Evolutionary conservation across 345 rosid genomes (phyloP), one percentile per base, ranked within the genome.

Genomic region (Gossypioides kirkii): DNA sequence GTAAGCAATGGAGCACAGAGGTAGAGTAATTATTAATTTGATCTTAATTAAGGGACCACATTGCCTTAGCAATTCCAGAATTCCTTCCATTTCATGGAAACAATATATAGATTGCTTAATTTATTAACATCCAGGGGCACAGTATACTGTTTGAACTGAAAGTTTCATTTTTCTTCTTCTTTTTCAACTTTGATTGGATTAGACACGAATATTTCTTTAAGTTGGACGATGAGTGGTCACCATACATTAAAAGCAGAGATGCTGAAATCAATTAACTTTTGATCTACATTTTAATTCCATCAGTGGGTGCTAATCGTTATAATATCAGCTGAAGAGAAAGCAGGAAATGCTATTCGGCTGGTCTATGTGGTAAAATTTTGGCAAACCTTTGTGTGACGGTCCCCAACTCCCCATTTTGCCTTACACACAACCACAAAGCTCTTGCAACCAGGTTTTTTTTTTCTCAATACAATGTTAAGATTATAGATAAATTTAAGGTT

Each of bases 181-280:
- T 64, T 70, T 28, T 49, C 17, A 41, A 4, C 8, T 41, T 63
- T 63, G 10, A 14, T 41, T 20, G 20, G 69, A 70, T 71, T 25
- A 45, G 73, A 59, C 32, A 13, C 53, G 2, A 49, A 3, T 49
- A 32, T 49, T 49, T 4, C 6, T 49, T 49, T 7, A 49, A 49
- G n/a, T 17, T 14, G 53, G n/a, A 49, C 14, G 6, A 49, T 49
- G 53, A 32, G 38, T 5, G 38, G 38, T 49, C 14, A 49, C 14
- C 71, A 73, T 16, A 14, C 7, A 49, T 14, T 49, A 38, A 60
- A 63, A 32, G 70, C 38, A 63, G 25, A 63, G 70, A 63, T 62
- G 59, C 41, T 50, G n/a, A 28, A 61, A 73, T 25, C 56, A 71
- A 56, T 38, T 54, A 71, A 28, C 38, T 61, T 61, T 78, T 45